Evolutionary conservation across 2,329 filamentous ascomycete species (phyloP), one percentile per base, ranked within the genome.

Genomic region (Ilyonectria sp.): DNA sequence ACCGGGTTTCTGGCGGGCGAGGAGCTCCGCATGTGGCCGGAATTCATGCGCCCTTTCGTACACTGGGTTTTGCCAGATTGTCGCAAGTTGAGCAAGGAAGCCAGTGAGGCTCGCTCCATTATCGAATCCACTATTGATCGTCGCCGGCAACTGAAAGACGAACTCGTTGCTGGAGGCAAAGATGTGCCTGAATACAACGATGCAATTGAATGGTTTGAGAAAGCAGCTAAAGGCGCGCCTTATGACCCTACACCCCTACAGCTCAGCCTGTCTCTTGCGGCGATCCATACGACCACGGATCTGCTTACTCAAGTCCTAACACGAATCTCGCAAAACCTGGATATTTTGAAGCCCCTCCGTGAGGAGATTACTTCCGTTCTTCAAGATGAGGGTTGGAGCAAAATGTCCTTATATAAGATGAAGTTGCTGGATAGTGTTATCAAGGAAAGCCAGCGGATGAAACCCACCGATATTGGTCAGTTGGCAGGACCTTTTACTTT

Each of bases 181-280:
- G 7, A 53, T 53, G 6, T 4, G 52, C 46, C 69, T 63, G 10
- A 77, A 74, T 1, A 79, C 84, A 19, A 79, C 29, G 87, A 89
- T 76, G 86, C 85, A 65, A 78, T 90, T 37, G 87, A 84, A 10
- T 90, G 88, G 88, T 80, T 83, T 62, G 87, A 89, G 65, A 79
- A 80, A n/a, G 80, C 81, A 49, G 86, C 86, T 8, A 63, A 65
- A 1, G 60, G 68, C 8, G 6, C 21, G 0, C 7, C 8, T 1
- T 67, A 70, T 4, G 65, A 77, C 23, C 57, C 69, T 2, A 70
- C 65, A 13, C 43, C 52, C 3, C 54, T 60, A 0, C 75, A 77
- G 35, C 52, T 77, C 1, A 15, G 19, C 2, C 74, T 79, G 21
- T 79, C 81, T 1, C 82, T 87, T 47, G 87, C 86, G 1, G 84